Percentiles rank a stretch among this genome's conserved stretches.
Conservation (phyloP, 129 eudicot genomes). For the Kitagawia praeruptora region DNA sequence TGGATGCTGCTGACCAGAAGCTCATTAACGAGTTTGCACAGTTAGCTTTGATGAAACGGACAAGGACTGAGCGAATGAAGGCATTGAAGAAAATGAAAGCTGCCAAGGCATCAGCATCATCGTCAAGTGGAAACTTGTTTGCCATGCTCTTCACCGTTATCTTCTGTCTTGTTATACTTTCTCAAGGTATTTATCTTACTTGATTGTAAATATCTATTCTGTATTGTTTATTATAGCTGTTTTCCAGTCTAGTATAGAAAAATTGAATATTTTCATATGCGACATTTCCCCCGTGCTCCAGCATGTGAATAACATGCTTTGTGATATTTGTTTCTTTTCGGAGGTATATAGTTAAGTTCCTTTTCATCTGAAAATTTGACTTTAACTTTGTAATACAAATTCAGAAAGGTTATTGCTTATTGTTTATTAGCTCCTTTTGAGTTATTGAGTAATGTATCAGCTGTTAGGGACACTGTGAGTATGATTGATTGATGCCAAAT, state of each 20-base stretch:
- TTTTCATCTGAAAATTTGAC: background rate
- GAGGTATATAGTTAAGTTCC: background rate
- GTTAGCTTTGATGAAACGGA: conserved; percentile 72
- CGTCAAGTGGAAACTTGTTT: conserved; percentile 35
- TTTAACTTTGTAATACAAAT: background rate
- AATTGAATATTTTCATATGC: background rate
- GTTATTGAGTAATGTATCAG: background rate
- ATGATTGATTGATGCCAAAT: background rate
- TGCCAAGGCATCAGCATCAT: conserved; percentile 38
- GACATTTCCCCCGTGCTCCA: background rate
- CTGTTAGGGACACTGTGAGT: no score
- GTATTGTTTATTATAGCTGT: background rate
- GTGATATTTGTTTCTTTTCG: background rate
- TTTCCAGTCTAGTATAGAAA: background rate
- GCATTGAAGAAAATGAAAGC: conserved; percentile 67
- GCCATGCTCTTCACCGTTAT: conserved; percentile 60
- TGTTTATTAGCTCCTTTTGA: background rate
- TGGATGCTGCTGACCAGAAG: conserved; percentile 76
- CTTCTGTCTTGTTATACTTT: conserved; percentile 46
- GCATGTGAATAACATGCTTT: background rate
- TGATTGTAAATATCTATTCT: background rate
- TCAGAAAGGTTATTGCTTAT: no score
- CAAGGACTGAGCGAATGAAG: conserved; percentile 66
- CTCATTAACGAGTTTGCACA: conserved; percentile 69
- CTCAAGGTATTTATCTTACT: conserved; percentile 43